These are phyloP conservation scores for Beauveria brongniartii DNA, from an alignment of 2,329 filamentous ascomycete species.

Conservation along the genomic window DNA sequence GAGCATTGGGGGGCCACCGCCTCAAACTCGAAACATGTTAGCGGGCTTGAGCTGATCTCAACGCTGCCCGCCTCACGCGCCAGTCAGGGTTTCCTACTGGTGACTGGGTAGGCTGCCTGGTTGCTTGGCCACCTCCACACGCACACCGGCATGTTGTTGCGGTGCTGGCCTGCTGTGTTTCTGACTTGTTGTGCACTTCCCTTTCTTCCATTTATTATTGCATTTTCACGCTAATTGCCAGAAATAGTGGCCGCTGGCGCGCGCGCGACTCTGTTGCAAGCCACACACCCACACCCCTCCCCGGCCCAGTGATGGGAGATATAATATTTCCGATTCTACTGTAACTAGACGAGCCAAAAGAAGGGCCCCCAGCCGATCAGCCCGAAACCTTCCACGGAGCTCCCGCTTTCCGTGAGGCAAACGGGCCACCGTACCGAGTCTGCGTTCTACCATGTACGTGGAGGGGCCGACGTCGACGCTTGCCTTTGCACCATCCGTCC, in stretches of 20 bases:
- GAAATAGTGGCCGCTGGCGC: not conserved
- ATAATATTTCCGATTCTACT: slow-evolving; percentile 11
- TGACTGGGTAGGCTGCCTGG: not conserved
- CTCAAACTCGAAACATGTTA: slow-evolving; percentile 11
- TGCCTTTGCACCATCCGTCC: slow-evolving; percentile 6
- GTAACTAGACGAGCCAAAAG: slow-evolving; percentile 8
- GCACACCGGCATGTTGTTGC: not conserved
- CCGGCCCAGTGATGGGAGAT: slow-evolving; percentile 1
- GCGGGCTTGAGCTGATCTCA: slow-evolving; percentile 9
- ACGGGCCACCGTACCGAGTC: slow-evolving; percentile 11
- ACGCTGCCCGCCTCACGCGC: slow-evolving; percentile 5
- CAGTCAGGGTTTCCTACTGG: not conserved
- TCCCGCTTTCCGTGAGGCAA: slow-evolving; percentile 11
- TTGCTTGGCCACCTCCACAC: slow-evolving; percentile 4
- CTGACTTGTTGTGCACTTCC: not conserved
- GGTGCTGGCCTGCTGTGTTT: not conserved
- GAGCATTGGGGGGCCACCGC: slow-evolving; percentile 1
- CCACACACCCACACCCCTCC: slow-evolving; percentile 4
- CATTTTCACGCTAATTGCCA: not conserved
- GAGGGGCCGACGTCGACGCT: slow-evolving; percentile 7
- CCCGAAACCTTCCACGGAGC: slow-evolving; percentile 12
- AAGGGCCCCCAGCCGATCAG: slow-evolving; percentile 12
- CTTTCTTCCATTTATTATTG: not conserved
- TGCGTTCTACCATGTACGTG: slow-evolving; percentile 3
- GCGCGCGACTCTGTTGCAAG: not conserved